Evolutionary conservation across 805 yeast genomes (phyloP).

Genomic region (Saccharomycopsis fodiens): DNA sequence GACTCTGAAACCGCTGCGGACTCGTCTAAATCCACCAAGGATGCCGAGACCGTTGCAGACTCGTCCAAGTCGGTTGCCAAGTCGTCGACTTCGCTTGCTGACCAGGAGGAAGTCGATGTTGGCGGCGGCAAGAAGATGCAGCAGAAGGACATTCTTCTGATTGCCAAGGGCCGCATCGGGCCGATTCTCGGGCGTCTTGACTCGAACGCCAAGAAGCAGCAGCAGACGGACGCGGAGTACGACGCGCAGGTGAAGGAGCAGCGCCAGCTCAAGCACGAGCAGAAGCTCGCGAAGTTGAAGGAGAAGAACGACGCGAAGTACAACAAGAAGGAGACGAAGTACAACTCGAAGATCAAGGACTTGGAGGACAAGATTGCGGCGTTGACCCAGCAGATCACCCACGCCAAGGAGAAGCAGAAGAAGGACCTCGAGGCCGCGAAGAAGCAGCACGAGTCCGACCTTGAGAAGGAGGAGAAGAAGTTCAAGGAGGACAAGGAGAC

Average conservation of each 20-base stretch:
- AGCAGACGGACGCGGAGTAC: constrained; percentile 13
- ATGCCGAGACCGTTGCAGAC: not conserved
- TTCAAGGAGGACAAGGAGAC: constrained; percentile 11
- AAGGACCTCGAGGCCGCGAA: constrained; percentile 12
- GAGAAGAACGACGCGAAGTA: constrained; percentile 17
- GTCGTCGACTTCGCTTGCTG: not conserved
- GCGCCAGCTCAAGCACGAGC: constrained; percentile 13
- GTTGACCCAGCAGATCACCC: constrained; percentile 7
- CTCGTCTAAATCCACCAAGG: not conserved
- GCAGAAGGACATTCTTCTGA: constrained; percentile 10
- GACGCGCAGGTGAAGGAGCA: constrained; percentile 8
- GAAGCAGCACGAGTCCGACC: constrained; percentile 9
- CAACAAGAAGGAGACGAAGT: constrained; percentile 14
- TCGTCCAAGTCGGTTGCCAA: not conserved
- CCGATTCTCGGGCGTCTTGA: constrained; percentile 14
- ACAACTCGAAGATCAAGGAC: constrained; percentile 13
- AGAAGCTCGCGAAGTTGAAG: constrained; percentile 12
- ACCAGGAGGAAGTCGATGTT: constrained; percentile 7
- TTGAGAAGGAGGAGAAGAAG: constrained; percentile 10
- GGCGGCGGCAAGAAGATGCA: constrained; percentile 13
- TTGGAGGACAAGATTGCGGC: constrained; percentile 12
- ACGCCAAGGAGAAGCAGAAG: constrained; percentile 9
- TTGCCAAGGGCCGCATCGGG: constrained; percentile 11
- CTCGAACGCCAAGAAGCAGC: constrained; percentile 17
- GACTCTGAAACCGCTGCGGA: not conserved